Conservation (phyloP, 2,329 filamentous ascomycete species). For the Curvularia spicifera region DNA sequence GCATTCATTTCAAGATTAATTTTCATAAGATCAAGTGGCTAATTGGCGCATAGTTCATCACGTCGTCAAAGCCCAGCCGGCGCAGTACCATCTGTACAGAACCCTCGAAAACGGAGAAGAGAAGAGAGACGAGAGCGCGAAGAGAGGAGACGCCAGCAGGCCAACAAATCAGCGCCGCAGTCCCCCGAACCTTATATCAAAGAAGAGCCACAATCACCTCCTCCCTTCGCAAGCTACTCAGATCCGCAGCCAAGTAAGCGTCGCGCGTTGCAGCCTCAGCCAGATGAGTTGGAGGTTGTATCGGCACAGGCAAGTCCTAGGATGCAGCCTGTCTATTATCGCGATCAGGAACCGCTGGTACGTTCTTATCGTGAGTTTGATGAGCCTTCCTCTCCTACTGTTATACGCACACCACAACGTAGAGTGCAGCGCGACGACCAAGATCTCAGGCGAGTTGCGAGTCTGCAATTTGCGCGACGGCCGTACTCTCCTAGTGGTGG, state of each 20-base stretch:
- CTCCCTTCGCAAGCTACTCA: slow-evolving; percentile 56
- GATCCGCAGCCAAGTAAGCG: slow-evolving; percentile 50
- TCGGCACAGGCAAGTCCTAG: slow-evolving; percentile 48
- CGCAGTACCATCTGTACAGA: slow-evolving; percentile 51
- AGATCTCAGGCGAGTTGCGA: slow-evolving; percentile 57
- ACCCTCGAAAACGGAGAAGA: slow-evolving; percentile 60
- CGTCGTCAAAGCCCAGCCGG: slow-evolving; percentile 55
- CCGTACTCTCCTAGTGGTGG: slow-evolving; percentile 49
- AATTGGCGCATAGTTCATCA: slow-evolving; percentile 35
- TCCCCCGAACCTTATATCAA: slow-evolving; percentile 63
- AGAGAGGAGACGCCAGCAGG: slow-evolving; percentile 44
- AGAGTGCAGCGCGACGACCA: slow-evolving; percentile 53
- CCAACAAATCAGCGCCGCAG: slow-evolving; percentile 38
- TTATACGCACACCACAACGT: slow-evolving; percentile 49
- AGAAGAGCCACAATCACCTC: slow-evolving; percentile 67
- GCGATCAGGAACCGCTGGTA: slow-evolving; percentile 44
- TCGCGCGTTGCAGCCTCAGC: slow-evolving; percentile 46
- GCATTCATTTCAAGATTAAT: neutral
- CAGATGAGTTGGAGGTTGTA: slow-evolving; percentile 49
- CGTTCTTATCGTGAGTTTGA: slow-evolving; percentile 54
- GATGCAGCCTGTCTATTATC: slow-evolving; percentile 56
- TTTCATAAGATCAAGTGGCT: slow-evolving; percentile 12
- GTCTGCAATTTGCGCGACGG: slow-evolving; percentile 55
- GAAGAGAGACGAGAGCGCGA: slow-evolving; percentile 48
- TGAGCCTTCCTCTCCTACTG: slow-evolving; percentile 48